phyloP scores from a whole-genome alignment of 2,329 filamentous ascomycete genomes.

The Purpureocillium lavendulum region DNA sequence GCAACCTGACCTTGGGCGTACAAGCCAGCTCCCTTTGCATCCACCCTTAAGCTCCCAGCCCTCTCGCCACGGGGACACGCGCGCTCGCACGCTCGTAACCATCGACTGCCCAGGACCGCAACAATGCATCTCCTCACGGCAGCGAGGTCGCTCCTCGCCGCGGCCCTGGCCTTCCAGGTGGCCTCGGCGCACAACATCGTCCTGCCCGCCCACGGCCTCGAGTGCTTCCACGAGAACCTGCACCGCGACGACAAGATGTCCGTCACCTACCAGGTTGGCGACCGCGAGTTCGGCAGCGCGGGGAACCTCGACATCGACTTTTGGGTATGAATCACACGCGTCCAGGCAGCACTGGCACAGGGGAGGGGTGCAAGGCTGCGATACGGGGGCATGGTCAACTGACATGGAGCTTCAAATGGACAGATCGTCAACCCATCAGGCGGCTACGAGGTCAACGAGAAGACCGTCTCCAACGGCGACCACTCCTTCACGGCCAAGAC shows the following conservation, averaged over 20 bases:
- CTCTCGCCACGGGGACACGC: no score
- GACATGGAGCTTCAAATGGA: slow-evolving; percentile 3
- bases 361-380: no score
- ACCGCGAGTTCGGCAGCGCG: slow-evolving; percentile 88
- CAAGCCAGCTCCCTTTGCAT: neutral
- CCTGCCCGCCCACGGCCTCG: slow-evolving; percentile 82
- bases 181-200: slow-evolving; percentile 90
- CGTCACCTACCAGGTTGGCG: slow-evolving; percentile 95
- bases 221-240: slow-evolving; percentile 94
- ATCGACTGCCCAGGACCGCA: neutral
- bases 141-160: slow-evolving; percentile 33
- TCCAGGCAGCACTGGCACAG: slow-evolving; percentile 1
- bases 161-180: slow-evolving; percentile 39
- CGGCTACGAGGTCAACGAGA: slow-evolving; percentile 71
- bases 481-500: slow-evolving; percentile 79
- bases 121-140: slow-evolving; percentile 24
- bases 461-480: slow-evolving; percentile 79
- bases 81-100: neutral
- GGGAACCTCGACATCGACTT: slow-evolving; percentile 97
- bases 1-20: slow-evolving; percentile 4
- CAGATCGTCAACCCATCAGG: slow-evolving; percentile 72
- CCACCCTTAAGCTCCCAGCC: neutral
- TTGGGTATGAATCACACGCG: slow-evolving; percentile 58
- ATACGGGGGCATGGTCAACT: slow-evolving; percentile 4
- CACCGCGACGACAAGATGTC: slow-evolving; percentile 97